These are phyloP conservation scores for Fusarium sublunatum DNA, from an alignment of 2,329 filamentous ascomycete species.

Conservation along the genomic window DNA sequence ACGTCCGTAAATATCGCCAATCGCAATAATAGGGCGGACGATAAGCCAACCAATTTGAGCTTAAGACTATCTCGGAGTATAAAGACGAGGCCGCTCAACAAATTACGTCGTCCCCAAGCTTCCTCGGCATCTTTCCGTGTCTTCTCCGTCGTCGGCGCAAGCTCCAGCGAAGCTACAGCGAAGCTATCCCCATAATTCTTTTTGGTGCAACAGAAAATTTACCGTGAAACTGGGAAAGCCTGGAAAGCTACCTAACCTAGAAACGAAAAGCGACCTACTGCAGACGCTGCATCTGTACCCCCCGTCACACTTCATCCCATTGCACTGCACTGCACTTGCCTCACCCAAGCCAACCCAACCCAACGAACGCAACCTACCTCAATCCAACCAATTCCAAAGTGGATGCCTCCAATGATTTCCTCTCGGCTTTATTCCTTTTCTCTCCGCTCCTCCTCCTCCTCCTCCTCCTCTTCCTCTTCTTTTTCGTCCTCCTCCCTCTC, in stretches of 20 bases:
- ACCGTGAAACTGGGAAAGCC: not conserved
- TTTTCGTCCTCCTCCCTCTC: constrained; percentile 4
- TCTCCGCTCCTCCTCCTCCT: constrained; percentile 18
- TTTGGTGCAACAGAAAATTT: not conserved
- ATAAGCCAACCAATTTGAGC: constrained; percentile 22
- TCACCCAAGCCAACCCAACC: not conserved
- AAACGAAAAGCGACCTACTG: constrained; percentile 13
- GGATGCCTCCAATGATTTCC: constrained; percentile 42
- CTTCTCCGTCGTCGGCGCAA: not conserved
- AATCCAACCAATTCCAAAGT: constrained; percentile 14
- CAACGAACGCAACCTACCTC: not conserved
- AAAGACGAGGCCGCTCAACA: constrained; percentile 23
- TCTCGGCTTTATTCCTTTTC: constrained; percentile 38
- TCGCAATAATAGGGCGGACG: not conserved
- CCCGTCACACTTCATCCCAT: constrained; percentile 18
- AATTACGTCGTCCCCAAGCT: constrained; percentile 17
- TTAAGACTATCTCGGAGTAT: constrained; percentile 6
- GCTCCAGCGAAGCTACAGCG: not conserved
- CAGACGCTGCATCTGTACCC: constrained; percentile 18
- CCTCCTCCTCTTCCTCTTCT: constrained; percentile 15
- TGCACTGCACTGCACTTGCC: constrained; percentile 12
- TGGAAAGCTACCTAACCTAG: too few species aligned
- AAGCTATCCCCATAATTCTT: not conserved
- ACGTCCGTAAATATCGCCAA: constrained; percentile 17
- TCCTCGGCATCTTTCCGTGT: constrained; percentile 32